phyloP scores from a whole-genome alignment of 2,329 filamentous ascomycete species.

The Apiospora koreana region DNA sequence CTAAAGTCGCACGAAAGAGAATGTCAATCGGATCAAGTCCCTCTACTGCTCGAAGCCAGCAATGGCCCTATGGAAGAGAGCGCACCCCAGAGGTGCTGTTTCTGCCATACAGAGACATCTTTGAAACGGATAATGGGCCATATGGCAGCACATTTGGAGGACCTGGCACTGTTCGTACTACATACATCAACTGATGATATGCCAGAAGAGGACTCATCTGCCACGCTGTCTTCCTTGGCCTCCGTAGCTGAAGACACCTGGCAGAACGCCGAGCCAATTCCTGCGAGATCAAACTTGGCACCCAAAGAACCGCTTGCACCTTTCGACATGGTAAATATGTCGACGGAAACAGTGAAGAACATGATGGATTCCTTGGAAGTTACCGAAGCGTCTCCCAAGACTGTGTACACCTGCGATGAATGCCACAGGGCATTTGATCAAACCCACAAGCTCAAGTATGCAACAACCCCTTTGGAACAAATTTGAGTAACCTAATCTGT shows the following conservation, averaged over 20 bases:
- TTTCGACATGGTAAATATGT: too few relatives aligned
- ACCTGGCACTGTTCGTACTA: background rate
- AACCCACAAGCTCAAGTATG: background rate
- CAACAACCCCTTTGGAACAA: background rate
- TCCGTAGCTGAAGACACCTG: background rate
- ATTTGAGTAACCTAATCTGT: background rate
- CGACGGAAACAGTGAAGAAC: too few relatives aligned
- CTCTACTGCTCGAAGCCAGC: too few relatives aligned
- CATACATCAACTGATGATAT: background rate
- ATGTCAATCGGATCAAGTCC: too few relatives aligned
- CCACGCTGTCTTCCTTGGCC: background rate
- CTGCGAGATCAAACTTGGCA: too few relatives aligned
- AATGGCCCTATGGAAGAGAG: too few relatives aligned
- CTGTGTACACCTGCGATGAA: background rate
- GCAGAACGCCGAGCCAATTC: background rate
- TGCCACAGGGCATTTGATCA: background rate
- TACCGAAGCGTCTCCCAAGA: background rate
- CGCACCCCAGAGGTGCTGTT: background rate
- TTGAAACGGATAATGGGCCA: background rate
- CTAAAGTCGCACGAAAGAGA: too few relatives aligned
- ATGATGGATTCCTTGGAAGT: background rate
- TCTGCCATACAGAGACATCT: background rate
- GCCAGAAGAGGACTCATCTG: background rate
- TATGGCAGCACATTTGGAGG: background rate
- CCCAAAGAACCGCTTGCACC: too few relatives aligned